phyloP scores from a whole-genome alignment of 1,139 yeast genomes.

The Kluyveromyces sp. region DNA sequence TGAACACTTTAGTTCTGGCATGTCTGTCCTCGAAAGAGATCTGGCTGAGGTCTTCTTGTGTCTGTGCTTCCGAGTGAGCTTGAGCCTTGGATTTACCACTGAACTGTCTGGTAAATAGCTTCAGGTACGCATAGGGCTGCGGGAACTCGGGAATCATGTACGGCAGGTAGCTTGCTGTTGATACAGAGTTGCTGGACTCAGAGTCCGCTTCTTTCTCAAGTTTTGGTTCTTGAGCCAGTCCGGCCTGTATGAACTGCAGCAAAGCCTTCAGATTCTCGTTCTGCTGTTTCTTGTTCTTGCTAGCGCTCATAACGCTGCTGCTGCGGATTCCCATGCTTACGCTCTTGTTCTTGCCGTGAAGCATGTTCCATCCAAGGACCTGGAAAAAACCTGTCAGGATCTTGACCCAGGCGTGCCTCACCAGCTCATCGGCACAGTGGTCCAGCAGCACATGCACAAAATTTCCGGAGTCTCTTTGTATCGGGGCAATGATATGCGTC shows the following conservation, averaged over 20 bases:
- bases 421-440: conserved; percentile 42
- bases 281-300: conserved; percentile 35
- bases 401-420: conserved; percentile 52
- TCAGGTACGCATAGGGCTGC: conserved; percentile 54
- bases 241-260: conserved; percentile 36
- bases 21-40: conserved; percentile 50
- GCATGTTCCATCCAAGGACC: conserved; percentile 55
- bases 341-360: conserved; percentile 30
- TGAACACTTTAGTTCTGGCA: conserved; percentile 52
- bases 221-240: conserved; percentile 19
- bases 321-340: conserved; percentile 14
- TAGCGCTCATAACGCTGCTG: conserved; percentile 16
- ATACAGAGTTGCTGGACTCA: background rate
- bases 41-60: conserved; percentile 29
- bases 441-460: conserved; percentile 52
- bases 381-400: conserved; percentile 50
- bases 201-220: conserved; percentile 9
- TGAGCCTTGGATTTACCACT: conserved; percentile 14
- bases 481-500: conserved; percentile 80
- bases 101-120: conserved; percentile 42
- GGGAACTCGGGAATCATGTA: conserved; percentile 50
- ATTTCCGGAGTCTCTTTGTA: conserved; percentile 63
- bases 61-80: conserved; percentile 11
- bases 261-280: conserved; percentile 41
- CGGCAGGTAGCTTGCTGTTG: conserved; percentile 40